Evolutionary conservation across 2,329 filamentous ascomycete species (phyloP), one percentile per base, ranked within the genome.

Genomic region (Alternaria sp.): DNA sequence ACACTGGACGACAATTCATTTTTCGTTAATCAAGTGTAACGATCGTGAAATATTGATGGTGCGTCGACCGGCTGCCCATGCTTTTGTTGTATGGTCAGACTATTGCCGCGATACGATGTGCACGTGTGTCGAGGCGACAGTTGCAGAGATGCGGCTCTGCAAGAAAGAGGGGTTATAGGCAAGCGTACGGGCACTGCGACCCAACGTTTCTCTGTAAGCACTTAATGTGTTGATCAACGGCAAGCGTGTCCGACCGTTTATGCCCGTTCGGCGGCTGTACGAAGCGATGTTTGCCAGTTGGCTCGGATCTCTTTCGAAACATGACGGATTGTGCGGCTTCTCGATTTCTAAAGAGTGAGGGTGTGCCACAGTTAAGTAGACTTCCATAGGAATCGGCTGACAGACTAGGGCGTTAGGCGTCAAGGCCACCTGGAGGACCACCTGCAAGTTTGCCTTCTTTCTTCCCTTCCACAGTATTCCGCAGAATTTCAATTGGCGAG

Each of bases 331-430:
- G 45, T 51, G 13, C 39, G 37, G 51, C 31, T 21, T 52, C 21
- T 33, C 28, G 9, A 13, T 29, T 31, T 36, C 28, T 42, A 13
- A 41, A 55, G 49, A 42, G n/a, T 51, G 63, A 59, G 63, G 65
- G 58, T 54, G n/a, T 45, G 29, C 41, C 56, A 56, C 48, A 56
- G 26, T 70, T 69, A 70, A 69, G 61, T 70, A 70, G 63, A 51
- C 49, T 51, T 54, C 48, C 39, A 53, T 49, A 29, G 13, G 54
- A 51, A 31, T 26, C 45, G 48, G 60, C 59, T 63, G 58, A 58
- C 51, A 48, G 54, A 58, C 60, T 63, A 64, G 49, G 34, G 39
- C 42, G 36, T 48, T 48, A 46, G 41, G 49, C 40, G 42, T 58
- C 52, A 42, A 40, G 41, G 31, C 33, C 33, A 58, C 40, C 54